These are phyloP conservation scores for Phyllosticta paracitricarpa DNA, from an alignment of 2,329 filamentous ascomycete genomes.

Conservation along the genomic window DNA sequence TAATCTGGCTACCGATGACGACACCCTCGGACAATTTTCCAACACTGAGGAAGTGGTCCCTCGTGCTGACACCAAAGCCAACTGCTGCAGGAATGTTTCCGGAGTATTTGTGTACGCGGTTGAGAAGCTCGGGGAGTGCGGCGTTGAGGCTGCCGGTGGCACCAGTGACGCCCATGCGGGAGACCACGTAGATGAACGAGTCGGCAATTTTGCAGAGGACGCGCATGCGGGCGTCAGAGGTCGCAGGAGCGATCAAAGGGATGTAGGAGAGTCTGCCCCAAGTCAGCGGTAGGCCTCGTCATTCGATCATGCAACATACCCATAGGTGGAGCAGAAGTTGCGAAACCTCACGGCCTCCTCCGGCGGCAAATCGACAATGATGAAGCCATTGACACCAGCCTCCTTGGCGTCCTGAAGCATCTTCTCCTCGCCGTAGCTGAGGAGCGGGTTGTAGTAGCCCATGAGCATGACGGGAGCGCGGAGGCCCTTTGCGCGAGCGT, in stretches of 20 bases:
- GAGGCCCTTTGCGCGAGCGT: constrained; percentile 67
- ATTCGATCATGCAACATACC: constrained; percentile 39
- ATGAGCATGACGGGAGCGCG: constrained; percentile 81
- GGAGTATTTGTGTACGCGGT: constrained; percentile 83
- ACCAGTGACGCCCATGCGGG: constrained; percentile 91
- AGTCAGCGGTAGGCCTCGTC: background rate
- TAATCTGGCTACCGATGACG: constrained; percentile 92
- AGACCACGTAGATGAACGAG: constrained; percentile 98
- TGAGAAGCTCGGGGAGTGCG: constrained; percentile 70
- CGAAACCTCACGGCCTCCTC: constrained; percentile 93
- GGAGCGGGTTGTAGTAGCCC: constrained; percentile 97
- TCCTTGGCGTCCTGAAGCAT: constrained; percentile 75
- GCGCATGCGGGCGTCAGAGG: constrained; percentile 87
- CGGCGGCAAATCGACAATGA: constrained; percentile 88
- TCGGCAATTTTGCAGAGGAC: constrained; percentile 93
- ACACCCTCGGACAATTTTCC: constrained; percentile 82
- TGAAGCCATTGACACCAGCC: constrained; percentile 89
- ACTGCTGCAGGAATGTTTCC: constrained; percentile 84
- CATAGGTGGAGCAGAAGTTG: constrained; percentile 67
- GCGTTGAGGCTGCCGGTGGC: constrained; percentile 74
- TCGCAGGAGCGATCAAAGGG: constrained; percentile 89
- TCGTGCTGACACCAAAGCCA: constrained; percentile 91
- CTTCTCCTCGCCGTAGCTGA: constrained; percentile 87
- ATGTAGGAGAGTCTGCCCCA: constrained; percentile 67
- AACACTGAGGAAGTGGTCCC: constrained; percentile 84